Evolutionary conservation across 1,284 basidiomycete species (phyloP).

Genomic region (Ustilago loliicola): DNA sequence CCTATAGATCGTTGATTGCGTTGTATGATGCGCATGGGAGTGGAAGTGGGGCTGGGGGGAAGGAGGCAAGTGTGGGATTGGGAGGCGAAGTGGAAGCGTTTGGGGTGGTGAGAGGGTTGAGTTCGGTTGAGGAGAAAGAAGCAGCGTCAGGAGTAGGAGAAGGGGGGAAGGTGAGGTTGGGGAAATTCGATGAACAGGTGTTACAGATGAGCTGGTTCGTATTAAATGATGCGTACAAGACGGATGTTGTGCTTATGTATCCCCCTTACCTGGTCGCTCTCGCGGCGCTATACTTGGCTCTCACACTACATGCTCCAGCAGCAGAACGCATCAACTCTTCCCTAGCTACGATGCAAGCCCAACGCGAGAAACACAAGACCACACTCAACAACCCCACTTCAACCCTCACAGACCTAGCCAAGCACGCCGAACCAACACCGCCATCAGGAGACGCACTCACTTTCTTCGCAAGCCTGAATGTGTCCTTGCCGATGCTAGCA

Average conservation of each 20-base stretch:
- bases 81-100: constrained; percentile 23
- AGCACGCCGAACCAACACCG: constrained; percentile 63
- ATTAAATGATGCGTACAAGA: constrained; percentile 95
- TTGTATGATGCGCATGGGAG: constrained; percentile 75
- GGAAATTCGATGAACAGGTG: constrained; percentile 73
- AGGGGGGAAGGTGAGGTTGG: constrained; percentile 50
- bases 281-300: constrained; percentile 83
- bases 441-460: constrained; percentile 75
- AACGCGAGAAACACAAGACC: constrained; percentile 61
- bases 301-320: constrained; percentile 51
- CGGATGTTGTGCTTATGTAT: constrained; percentile 88
- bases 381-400: constrained; percentile 17
- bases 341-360: constrained; percentile 7
- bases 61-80: not conserved
- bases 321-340: constrained; percentile 33
- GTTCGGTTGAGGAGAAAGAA: constrained; percentile 12
- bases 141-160: not conserved
- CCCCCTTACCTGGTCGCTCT: constrained; percentile 95
- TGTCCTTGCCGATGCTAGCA: constrained; percentile 84
- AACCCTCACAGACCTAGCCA: not conserved
- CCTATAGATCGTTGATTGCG: constrained; percentile 86
- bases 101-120: constrained; percentile 21
- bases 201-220: constrained; percentile 79
- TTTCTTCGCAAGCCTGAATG: constrained; percentile 87
- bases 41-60: not conserved